Evolutionary conservation across 2,329 filamentous ascomycete species (phyloP).

Genomic region (Sporothrix globosa): DNA sequence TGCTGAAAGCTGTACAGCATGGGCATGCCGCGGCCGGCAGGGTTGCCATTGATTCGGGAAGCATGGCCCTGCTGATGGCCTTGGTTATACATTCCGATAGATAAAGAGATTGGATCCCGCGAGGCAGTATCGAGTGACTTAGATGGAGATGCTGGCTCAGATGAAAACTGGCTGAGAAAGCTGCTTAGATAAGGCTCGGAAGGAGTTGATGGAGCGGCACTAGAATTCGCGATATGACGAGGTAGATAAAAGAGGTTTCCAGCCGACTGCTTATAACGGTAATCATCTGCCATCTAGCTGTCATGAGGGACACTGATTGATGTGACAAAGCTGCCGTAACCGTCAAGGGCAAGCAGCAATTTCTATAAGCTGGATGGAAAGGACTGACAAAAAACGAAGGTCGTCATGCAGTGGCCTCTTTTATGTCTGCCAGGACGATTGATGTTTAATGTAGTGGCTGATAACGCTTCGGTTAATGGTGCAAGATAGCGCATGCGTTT

Average conservation of each 20-base stretch:
- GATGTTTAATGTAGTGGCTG: neutral
- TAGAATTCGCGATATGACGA: constrained; percentile 51
- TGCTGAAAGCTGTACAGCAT: constrained; percentile 73
- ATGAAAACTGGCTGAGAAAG: constrained; percentile 43
- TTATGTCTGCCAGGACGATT: constrained; percentile 5
- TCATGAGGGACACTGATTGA: constrained; percentile 39
- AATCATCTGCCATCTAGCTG: constrained; percentile 71
- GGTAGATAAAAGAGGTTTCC: constrained; percentile 62
- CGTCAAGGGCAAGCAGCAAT: neutral
- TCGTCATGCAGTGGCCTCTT: constrained; percentile 19
- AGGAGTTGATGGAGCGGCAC: constrained; percentile 41
- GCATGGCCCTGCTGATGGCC: constrained; percentile 73
- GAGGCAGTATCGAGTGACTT: constrained; percentile 41
- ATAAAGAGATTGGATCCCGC: constrained; percentile 40
- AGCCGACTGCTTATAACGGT: constrained; percentile 63
- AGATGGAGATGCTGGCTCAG: constrained; percentile 41
- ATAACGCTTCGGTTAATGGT: constrained; percentile 1
- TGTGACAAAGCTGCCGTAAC: constrained; percentile 16
- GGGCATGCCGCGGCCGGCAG: constrained; percentile 61
- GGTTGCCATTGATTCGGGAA: constrained; percentile 74
- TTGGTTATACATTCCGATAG: constrained; percentile 71
- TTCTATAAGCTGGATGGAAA: neutral
- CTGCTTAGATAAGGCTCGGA: constrained; percentile 43
- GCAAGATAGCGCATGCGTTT: constrained; percentile 29
- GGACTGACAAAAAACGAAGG: neutral